A percentile compares a stretch with the other conserved stretches of the same genome.
These are phyloP conservation scores for Spinacia oleracea DNA, from an alignment of 179 eudicot genomes.

Conservation along the genomic window DNA sequence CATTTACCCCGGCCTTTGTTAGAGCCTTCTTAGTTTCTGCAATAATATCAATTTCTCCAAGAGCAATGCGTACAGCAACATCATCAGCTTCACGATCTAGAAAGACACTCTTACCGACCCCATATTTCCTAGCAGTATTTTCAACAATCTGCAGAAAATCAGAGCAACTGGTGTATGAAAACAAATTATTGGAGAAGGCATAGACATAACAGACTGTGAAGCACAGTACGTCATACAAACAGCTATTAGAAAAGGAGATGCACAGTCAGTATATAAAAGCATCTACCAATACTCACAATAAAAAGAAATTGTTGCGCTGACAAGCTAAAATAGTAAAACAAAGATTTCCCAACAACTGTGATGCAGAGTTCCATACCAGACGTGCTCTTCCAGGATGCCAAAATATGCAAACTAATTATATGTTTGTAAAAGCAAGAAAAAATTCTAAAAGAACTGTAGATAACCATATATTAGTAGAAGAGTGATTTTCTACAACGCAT, in stretches of 20 bases:
- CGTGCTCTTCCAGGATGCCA: no score
- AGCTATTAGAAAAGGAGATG: background rate
- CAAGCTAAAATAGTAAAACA: no score
- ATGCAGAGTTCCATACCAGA: no score
- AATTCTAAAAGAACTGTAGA: no score
- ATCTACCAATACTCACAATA: background rate
- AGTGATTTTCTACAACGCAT: no score
- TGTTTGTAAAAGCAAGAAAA: no score
- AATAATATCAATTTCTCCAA: slow-evolving; percentile 86
- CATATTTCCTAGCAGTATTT: slow-evolving; percentile 80
- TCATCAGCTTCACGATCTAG: slow-evolving; percentile 81
- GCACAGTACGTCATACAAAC: background rate
- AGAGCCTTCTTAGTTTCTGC: slow-evolving; percentile 91
- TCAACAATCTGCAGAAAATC: slow-evolving; percentile 60
- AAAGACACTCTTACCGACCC: slow-evolving; percentile 73
- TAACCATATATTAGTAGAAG: no score
- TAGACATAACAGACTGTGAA: background rate
- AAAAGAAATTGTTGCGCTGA: background rate
- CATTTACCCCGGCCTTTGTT: slow-evolving; percentile 77
- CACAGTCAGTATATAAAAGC: background rate
- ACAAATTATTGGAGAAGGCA: background rate
- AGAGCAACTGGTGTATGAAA: slow-evolving; percentile 14
- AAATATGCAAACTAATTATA: no score
- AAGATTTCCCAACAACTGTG: no score
- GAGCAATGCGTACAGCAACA: slow-evolving; percentile 84